Conservation (phyloP, 1,284 basidiomycete species). For the Naganishia liquefaciens region DNA sequence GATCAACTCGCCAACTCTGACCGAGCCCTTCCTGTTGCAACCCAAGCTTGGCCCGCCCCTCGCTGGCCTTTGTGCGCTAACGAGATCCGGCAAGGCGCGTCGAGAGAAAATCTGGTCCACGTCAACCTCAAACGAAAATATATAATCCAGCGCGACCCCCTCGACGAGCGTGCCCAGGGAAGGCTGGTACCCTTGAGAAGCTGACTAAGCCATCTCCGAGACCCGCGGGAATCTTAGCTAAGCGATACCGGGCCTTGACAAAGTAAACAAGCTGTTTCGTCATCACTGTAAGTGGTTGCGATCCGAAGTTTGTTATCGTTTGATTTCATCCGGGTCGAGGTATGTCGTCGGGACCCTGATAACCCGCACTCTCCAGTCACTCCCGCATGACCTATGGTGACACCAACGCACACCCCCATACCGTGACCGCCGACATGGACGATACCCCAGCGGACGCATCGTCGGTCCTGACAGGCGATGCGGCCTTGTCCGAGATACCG, state of each 20-base stretch:
- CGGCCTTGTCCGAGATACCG: background rate
- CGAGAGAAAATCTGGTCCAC: slow-evolving; percentile 26
- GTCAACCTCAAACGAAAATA: slow-evolving; percentile 30
- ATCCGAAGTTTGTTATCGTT: slow-evolving; percentile 6
- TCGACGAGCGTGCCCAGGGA: background rate
- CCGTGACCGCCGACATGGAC: slow-evolving; percentile 13
- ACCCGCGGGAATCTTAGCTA: slow-evolving; percentile 1
- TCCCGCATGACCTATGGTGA: slow-evolving; percentile 8
- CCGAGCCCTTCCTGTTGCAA: background rate
- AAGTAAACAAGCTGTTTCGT: slow-evolving; percentile 28
- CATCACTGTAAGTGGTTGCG: slow-evolving; percentile 23
- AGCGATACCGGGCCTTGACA: background rate
- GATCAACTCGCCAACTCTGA: slow-evolving; percentile 3
- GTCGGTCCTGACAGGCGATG: background rate
- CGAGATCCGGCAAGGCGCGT: slow-evolving; percentile 9
- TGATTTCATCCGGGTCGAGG: background rate
- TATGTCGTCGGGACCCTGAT: background rate
- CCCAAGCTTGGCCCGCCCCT: background rate
- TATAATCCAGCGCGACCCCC: slow-evolving; percentile 24
- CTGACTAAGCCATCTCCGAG: slow-evolving; percentile 7
- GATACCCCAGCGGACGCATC: background rate
- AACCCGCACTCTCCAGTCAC: background rate
- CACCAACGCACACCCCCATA: too few relatives aligned
- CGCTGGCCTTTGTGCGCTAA: slow-evolving; percentile 14
- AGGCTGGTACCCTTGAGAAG: slow-evolving; percentile 1